Evolutionary conservation across 1,139 yeast species (phyloP), one percentile per base, ranked within the genome.

Genomic region (Pichia sp.): DNA sequence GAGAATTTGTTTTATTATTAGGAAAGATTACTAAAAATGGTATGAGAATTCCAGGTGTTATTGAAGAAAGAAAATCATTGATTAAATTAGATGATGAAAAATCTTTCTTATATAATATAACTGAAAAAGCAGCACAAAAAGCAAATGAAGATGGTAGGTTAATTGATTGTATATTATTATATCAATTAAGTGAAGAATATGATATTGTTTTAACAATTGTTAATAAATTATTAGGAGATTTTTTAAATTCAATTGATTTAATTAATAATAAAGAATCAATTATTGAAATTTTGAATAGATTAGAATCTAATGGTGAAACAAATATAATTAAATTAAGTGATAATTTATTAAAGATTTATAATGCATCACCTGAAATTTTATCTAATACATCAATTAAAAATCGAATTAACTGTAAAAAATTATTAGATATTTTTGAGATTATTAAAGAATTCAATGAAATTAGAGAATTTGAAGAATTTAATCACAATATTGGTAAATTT

Each of bases 91-190:
- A 68, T 7, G 72, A 78, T 51, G 74, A 72, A 46, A 64, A 66
- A 33, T 73, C 70, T 43, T 80, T 69, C 52, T 63, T 87, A 39
- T 72, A 74, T 40, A 76, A 77, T 45, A 87, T 91, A 35, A 79
- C 94, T 6, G 94, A 84, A 55, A 78, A 78, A 46, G 88, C 95
- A 22, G 97, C 97, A 2, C 70, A 73, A 39, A 79, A 78, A 52
- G 95, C 97, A 24, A 93, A 86, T 56, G 94, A 87, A 52, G 97
- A 88, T 58, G 97, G 97, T 4, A 74, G 96, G 54, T 72, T 80
- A 5, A 78, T 84, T 48, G 97, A 93, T 59, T 87, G 97, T 10
- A 74, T 93, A 44, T 67, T 86, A 42, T 69, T 91, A 43, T 91
- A 86, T 59, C 96, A 89, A 64, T 72, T 89, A 49, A 78, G 95